Percentiles rank a stretch among this genome's conserved stretches.
These are phyloP conservation scores for Daldinia loculata DNA, from an alignment of 495 filamentous ascomycete species.

Conservation along the genomic window DNA sequence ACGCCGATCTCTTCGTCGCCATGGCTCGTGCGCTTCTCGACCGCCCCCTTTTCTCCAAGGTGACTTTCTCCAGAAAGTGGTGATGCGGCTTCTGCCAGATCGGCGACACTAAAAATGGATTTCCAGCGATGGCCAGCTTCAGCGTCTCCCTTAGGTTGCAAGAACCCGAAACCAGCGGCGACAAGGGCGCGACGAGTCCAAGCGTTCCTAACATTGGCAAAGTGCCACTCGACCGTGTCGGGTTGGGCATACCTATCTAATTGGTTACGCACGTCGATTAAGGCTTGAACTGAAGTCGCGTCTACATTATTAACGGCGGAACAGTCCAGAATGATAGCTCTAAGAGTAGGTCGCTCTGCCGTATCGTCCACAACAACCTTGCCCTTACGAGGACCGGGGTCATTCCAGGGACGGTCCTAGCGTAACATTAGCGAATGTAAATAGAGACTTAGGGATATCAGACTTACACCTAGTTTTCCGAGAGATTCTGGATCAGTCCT, in stretches of 20 bases:
- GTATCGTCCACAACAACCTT: constrained; percentile 48
- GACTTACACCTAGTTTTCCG: constrained; percentile 53
- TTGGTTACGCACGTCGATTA: constrained; percentile 60
- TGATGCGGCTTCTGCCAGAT: constrained; percentile 35
- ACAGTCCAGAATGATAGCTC: constrained; percentile 61
- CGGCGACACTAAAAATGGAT: constrained; percentile 43
- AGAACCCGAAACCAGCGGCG: constrained; percentile 58
- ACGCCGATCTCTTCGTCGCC: constrained; percentile 28
- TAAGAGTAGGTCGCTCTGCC: constrained; percentile 52
- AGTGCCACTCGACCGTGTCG: constrained; percentile 61
- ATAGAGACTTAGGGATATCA: not conserved
- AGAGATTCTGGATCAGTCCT: constrained; percentile 48
- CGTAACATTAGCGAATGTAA: constrained; percentile 8
- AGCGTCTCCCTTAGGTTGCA: constrained; percentile 29
- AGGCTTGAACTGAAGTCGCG: constrained; percentile 57
- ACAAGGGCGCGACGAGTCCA: constrained; percentile 61
- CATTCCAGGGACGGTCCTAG: constrained; percentile 76
- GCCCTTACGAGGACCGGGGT: constrained; percentile 79
- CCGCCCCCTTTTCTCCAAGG: not conserved
- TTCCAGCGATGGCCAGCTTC: constrained; percentile 40
- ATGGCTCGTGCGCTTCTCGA: constrained; percentile 13
- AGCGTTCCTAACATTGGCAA: constrained; percentile 57
- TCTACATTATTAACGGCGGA: constrained; percentile 59
- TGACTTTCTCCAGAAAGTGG: constrained; percentile 25
- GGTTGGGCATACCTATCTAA: constrained; percentile 59